Base-by-base conservation (phyloP, 2,329 filamentous ascomycete species). In the Zymoseptoria pseudotritici region DNA sequence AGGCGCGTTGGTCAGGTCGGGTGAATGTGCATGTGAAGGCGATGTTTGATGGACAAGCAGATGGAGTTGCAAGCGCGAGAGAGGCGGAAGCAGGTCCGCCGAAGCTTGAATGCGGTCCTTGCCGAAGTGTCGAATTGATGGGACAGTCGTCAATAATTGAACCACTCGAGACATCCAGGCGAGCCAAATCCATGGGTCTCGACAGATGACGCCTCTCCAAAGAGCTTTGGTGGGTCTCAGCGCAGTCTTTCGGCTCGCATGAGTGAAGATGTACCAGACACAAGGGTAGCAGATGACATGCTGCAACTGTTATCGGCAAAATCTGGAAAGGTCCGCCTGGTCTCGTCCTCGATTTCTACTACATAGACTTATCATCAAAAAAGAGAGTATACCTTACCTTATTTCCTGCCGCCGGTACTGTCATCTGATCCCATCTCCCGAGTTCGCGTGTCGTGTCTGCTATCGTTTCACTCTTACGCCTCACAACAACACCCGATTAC, bases 41-140 rank as follows among this genome's bases (percentile, higher is more conserved):
- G 57, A 60, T 61, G 62, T 56, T 26, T 13, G 46, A 56, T 19
- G 55, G 52, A 46, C 13, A 55, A 6, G 51, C 26, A 29, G 54
- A 50, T 49, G 54, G 20, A 21, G 54, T 55, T 26, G 53, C 13
- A 17, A 46, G 36, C 36, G 13, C 11, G 13, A 46, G 36, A 46
- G 36, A 46, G 36, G 13, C 36, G 36, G 36, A 46, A n/a, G 36
- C 36, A 46, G 36, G 13, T 46, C 36, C 36, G 36, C 36, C 17
- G 17, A 46, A 46, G 36, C 36, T 46, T 46, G 17, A 7, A 7
- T 6, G 26, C 26, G 26, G 26, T 29, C 26, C 26, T 29, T 29
- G 26, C 26, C 26, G 26, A 29, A 29, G 26, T 7, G 8, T 29
- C 26, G 26, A 29, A 29, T 29, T 29, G 26, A 29, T 29, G 26